These are phyloP conservation scores for Gonapodya sp. DNA, from an alignment of 192 early-diverging fungal genomes.

Conservation along the genomic window DNA sequence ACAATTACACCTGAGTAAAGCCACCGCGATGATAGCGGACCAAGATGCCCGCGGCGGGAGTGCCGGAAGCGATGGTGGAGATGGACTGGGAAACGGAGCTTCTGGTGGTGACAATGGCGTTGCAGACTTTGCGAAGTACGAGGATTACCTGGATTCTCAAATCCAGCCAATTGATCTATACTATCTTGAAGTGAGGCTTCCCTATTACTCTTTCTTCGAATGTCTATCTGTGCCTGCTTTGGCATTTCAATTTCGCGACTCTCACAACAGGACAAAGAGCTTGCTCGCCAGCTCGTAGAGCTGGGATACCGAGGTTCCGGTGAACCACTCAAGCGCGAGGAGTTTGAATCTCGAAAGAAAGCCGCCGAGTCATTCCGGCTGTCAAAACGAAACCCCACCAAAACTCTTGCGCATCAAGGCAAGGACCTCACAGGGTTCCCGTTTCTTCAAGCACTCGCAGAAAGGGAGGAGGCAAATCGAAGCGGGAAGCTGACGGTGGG, in stretches of 20 bases:
- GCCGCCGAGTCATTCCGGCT: constrained; percentile 52
- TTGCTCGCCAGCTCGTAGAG: constrained; percentile 54
- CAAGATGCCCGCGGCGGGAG: background rate
- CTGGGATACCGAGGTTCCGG: constrained; percentile 53
- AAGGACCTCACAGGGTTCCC: constrained; percentile 39
- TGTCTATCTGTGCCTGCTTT: background rate
- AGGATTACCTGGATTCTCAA: constrained; percentile 55
- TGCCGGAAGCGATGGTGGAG: background rate
- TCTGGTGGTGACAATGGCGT: constrained; percentile 38
- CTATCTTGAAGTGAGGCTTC: constrained; percentile 40
- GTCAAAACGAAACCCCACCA: constrained; percentile 44
- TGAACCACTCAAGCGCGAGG: constrained; percentile 52
- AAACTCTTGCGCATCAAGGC: constrained; percentile 39
- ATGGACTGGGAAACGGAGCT: background rate
- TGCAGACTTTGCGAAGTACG: constrained; percentile 52
- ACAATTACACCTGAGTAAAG: too few relatives aligned
- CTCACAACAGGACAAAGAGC: constrained; percentile 43
- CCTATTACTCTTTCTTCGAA: background rate
- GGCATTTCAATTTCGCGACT: background rate
- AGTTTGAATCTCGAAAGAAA: constrained; percentile 53
- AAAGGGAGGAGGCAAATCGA: constrained; percentile 52
- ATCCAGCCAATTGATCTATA: constrained; percentile 48
- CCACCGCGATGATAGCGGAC: background rate
- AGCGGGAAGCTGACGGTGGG: constrained; percentile 48
- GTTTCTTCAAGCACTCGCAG: constrained; percentile 47